These are phyloP conservation scores for Conringia planisiliqua DNA, from an alignment of 345 rosid species.

Conservation along the genomic window DNA sequence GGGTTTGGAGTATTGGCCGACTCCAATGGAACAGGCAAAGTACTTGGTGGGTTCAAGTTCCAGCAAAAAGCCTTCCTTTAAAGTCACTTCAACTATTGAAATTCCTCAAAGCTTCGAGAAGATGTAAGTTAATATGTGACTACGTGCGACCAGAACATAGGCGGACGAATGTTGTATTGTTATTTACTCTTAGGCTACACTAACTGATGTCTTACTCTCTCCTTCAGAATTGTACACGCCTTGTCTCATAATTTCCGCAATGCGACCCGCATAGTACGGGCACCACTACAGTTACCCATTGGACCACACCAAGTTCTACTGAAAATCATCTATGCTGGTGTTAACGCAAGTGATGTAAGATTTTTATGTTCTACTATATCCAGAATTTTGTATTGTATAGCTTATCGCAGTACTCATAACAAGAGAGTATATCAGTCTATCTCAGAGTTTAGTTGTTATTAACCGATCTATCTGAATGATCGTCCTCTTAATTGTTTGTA, in stretches of 20 bases:
- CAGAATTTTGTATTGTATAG: background rate
- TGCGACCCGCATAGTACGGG: constrained; percentile 61
- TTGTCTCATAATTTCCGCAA: constrained; percentile 81
- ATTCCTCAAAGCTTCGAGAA: constrained; percentile 83
- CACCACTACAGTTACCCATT: constrained; percentile 58
- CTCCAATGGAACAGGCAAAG: constrained; percentile 63
- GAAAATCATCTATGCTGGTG: constrained; percentile 90
- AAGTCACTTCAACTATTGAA: constrained; percentile 40
- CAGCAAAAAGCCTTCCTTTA: constrained; percentile 36
- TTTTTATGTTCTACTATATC: constrained; percentile 12
- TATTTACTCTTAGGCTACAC: background rate
- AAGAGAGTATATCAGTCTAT: background rate
- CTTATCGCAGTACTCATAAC: background rate
- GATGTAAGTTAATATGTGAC: constrained; percentile 52
- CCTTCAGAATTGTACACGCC: constrained; percentile 80
- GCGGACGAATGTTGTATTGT: background rate
- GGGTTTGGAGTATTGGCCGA: constrained; percentile 95
- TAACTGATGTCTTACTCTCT: constrained; percentile 20
- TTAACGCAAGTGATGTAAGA: constrained; percentile 99
- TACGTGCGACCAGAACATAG: background rate
- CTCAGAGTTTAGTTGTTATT: background rate
- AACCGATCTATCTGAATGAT: background rate
- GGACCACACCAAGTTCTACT: constrained; percentile 69
- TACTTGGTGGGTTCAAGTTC: constrained; percentile 52
- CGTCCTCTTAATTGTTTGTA: background rate